Base-by-base conservation (phyloP, 257 asterid species). In the Solanum chaucha region DNA sequence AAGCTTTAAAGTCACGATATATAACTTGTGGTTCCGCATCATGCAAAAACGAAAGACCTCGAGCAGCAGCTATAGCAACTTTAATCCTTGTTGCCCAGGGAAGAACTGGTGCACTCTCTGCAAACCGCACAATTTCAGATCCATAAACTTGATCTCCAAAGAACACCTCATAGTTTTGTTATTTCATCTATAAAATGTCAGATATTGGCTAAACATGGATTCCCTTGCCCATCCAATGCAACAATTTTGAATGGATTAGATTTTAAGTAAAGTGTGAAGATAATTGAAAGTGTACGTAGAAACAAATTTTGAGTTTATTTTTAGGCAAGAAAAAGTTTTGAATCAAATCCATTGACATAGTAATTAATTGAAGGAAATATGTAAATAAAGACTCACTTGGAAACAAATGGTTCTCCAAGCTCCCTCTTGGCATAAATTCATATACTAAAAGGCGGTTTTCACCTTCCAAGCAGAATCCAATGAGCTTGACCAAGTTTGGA, bases 1-100 rank as follows among this genome's bases (percentile, higher is more conserved):
- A 91, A 34, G 93, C 88, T 80, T 91, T 91, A 86, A 91, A 89
- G 83, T 91, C 93, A n/a, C 93, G 92, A 71, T 91, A 91, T 82
- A 91, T 91, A 38, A 91, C 88, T 88, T 90, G 92, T 9, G 93
- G 81, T 72, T 90, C 88, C 10, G 90, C 90, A 10, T 68, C 86
- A 51, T 91, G 93, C 75, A 91, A 87, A 74, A 89, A 91, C 38
- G 70, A 86, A 55, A 91, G 93, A 80, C 93, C 93, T 14, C 89
- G 83, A 83, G 93, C 93, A 34, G 93, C 93, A 24, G 86, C 92
- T 24, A 87, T 65, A 28, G 92, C 93, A 83, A 90, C 87, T 73
- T 91, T 88, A 86, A 91, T 61, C 88, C 93, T 91, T 77, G 89
- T 91, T 77, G 64, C 90, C 93, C 93, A 91, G 44, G 92, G 78